Base-by-base conservation (phyloP, 208 protist species). In the Crithidia sp. region DNA sequence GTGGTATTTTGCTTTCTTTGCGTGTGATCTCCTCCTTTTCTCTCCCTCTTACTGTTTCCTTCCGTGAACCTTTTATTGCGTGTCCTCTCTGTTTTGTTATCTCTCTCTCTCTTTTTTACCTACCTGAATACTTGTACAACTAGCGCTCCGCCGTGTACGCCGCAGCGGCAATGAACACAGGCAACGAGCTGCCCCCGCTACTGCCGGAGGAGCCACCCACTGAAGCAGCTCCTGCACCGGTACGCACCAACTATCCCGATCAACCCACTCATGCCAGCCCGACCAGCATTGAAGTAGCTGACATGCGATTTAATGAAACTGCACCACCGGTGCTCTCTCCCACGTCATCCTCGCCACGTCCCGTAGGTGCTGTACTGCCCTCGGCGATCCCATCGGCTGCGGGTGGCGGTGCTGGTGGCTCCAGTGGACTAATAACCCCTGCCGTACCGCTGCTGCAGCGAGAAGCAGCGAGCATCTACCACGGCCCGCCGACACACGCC, bases 221-320 rank as follows among this genome's bases (percentile, higher is more conserved):
- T 13, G 45, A 28, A 28, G 45, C 45, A 49, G 45, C 45, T 49
- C 45, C 28, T 28, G 28, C 28, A 28, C 28, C 28, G 28, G 28
- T 28, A 28, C 28, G 28, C 28, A 28, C 28, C 28, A 28, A 28
- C 28, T 28, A 28, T 28, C 28, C 28, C 28, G 28, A 28, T 28
- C 0, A 28, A 28, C 28, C 28, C 28, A 47, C 45, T 2, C 45
- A 2, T 40, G 41, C 47, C 43, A 60, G 19, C 43, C 65, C 65
- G 10, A 70, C 52, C 8, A 59, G 65, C 41, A 61, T 70, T 1
- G 65, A 59, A 19, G 39, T 70, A 37, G 65, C 65, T 0, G 52
- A 70, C 65, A 47, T 59, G 65, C 65, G 65, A 8, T 70, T 70
- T n/a, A 61, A 70, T 54, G 65, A 70, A n/a, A 70, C 65, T 3